phyloP scores from a whole-genome alignment of 768 basidiomycete genomes.

The Pleurotus ostreatus region DNA sequence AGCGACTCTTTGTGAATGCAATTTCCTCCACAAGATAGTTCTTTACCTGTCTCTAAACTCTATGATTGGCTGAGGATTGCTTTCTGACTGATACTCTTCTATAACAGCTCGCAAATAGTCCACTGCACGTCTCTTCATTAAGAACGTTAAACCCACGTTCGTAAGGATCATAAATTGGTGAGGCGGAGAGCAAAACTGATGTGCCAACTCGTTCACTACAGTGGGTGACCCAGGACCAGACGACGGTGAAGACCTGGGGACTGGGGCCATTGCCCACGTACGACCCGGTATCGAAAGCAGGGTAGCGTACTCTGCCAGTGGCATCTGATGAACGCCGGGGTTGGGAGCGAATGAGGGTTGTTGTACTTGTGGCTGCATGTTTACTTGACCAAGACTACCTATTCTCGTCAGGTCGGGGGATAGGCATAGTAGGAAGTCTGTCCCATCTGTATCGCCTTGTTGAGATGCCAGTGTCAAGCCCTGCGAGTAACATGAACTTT shows the following conservation, averaged over 20 bases:
- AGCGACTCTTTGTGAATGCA: conserved; percentile 7
- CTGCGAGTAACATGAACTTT: conserved; percentile 60
- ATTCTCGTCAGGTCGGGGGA: conserved; percentile 75
- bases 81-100: conserved; percentile 76
- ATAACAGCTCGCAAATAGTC: conserved; percentile 82
- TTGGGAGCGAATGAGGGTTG: conserved; percentile 30
- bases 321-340: conserved; percentile 42
- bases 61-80: conserved; percentile 72
- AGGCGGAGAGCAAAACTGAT: conserved; percentile 71
- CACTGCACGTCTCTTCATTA: conserved; percentile 77
- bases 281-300: conserved; percentile 76
- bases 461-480: conserved; percentile 72
- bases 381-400: conserved; percentile 65
- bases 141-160: conserved; percentile 79
- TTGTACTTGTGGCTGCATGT: conserved; percentile 35
- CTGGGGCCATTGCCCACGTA: conserved; percentile 78
- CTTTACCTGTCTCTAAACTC: conserved; percentile 76
- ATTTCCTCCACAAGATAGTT: neutral
- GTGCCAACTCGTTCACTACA: conserved; percentile 74
- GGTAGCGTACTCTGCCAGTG: conserved; percentile 74
- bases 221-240: conserved; percentile 46
- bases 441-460: conserved; percentile 67
- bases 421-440: conserved; percentile 70
- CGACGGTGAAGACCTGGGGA: conserved; percentile 32
- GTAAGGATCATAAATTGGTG: conserved; percentile 85